phyloP scores from a whole-genome alignment of 257 asterid genomes.

The Linaria vulgaris region DNA sequence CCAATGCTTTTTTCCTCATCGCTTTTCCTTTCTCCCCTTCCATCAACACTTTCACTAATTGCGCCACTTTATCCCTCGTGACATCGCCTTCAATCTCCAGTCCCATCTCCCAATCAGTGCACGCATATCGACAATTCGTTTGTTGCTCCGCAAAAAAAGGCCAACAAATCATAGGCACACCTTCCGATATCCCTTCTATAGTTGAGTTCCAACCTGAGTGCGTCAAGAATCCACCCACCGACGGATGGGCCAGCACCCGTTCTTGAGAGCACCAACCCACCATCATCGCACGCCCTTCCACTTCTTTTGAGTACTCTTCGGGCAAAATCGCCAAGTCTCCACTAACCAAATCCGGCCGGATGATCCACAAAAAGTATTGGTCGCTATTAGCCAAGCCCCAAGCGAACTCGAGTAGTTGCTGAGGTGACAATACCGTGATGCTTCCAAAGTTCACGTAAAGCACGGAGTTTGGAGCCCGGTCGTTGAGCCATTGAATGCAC shows the following conservation, averaged over 20 bases:
- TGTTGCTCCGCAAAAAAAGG: slow-evolving; percentile 60
- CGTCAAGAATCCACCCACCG: slow-evolving; percentile 44
- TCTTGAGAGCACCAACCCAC: slow-evolving; percentile 56
- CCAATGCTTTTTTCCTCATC: slow-evolving; percentile 42
- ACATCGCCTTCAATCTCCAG: slow-evolving; percentile 43
- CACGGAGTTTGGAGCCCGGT: slow-evolving; percentile 28
- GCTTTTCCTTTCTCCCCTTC: slow-evolving; percentile 41
- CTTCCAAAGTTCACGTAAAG: slow-evolving; percentile 54
- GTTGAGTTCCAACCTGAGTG: slow-evolving; percentile 60
- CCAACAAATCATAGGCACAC: slow-evolving; percentile 56
- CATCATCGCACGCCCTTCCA: slow-evolving; percentile 31
- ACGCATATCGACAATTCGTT: slow-evolving; percentile 43
- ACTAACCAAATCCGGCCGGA: slow-evolving; percentile 39
- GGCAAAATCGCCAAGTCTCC: slow-evolving; percentile 35
- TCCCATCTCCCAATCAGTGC: slow-evolving; percentile 42
- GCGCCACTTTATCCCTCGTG: slow-evolving; percentile 35
- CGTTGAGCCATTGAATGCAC: slow-evolving; percentile 38
- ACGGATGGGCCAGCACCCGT: slow-evolving; percentile 34
- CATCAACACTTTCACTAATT: slow-evolving; percentile 44
- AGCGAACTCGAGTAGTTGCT: slow-evolving; percentile 43
- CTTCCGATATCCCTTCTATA: slow-evolving; percentile 34
- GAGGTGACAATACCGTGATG: slow-evolving; percentile 34
- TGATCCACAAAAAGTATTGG: slow-evolving; percentile 39
- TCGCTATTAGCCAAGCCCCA: slow-evolving; percentile 46
- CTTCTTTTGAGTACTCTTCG: slow-evolving; percentile 20